Conservation (phyloP, 768 basidiomycete genomes). For the Udeniomyces megalosporus region DNA sequence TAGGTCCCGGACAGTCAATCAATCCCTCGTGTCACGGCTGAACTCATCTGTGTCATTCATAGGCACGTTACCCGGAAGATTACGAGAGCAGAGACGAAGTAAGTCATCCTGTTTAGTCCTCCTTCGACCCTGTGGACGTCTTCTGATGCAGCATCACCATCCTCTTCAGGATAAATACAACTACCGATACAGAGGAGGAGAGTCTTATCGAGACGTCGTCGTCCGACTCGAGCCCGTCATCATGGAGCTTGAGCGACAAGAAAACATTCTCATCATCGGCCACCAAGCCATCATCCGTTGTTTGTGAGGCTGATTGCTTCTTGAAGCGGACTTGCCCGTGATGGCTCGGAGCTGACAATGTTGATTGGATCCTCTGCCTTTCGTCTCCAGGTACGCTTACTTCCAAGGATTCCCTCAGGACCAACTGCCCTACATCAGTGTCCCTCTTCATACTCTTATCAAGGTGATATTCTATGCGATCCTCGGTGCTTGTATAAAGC, state of each 20-base stretch:
- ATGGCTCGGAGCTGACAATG: background rate
- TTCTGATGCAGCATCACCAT: background rate
- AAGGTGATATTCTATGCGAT: constrained; percentile 39
- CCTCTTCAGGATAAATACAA: constrained; percentile 71
- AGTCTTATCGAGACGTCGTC: constrained; percentile 95
- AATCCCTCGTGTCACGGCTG: background rate
- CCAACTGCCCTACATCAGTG: constrained; percentile 94
- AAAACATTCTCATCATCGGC: constrained; percentile 90
- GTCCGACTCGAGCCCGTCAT: constrained; percentile 91
- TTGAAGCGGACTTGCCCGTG: too few relatives aligned
- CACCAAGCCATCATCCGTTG: constrained; percentile 44
- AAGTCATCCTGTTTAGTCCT: background rate
- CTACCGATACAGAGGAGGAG: constrained; percentile 90
- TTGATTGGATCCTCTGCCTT: background rate
- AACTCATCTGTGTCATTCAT: background rate
- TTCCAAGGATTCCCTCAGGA: constrained; percentile 70
- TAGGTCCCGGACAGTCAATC: constrained; percentile 24
- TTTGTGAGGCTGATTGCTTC: constrained; percentile 12
- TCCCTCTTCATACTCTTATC: constrained; percentile 90
- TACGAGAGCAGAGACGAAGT: constrained; percentile 89
- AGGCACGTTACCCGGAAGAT: constrained; percentile 92
- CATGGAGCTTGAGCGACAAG: constrained; percentile 96
- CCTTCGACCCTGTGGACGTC: background rate
- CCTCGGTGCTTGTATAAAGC: too few relatives aligned
- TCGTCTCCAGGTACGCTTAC: constrained; percentile 54